Percentiles rank a stretch among this genome's conserved stretches.
Evolutionary conservation across 352 stramenopile genomes (phyloP).

Genomic region (Globisporangium parvum): DNA sequence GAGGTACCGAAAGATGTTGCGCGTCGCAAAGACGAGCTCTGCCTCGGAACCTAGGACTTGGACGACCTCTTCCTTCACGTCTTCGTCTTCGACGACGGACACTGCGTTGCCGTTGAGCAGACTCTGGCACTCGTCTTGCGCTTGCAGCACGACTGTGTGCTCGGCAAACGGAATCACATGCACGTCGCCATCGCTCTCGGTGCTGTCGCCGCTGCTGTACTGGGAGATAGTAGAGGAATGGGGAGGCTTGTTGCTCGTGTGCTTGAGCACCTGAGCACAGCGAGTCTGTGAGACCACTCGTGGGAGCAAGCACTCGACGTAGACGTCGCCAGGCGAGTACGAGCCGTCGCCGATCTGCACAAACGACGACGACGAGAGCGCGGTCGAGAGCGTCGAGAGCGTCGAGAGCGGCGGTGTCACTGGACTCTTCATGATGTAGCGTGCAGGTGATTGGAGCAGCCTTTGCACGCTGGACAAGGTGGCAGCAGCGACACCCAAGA

Average conservation of each 20-base stretch:
- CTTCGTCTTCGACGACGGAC: conserved; percentile 57
- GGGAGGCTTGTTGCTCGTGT: not conserved
- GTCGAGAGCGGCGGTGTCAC: conserved; percentile 8
- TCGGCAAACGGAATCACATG: conserved; percentile 40
- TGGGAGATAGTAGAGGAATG: not conserved
- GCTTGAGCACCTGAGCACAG: not conserved
- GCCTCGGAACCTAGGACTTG: conserved; percentile 60
- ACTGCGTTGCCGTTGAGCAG: conserved; percentile 69
- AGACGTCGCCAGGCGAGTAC: conserved; percentile 49
- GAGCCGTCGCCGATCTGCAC: conserved; percentile 48
- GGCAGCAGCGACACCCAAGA: no score
- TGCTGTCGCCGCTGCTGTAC: not conserved
- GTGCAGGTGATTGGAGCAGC: not conserved
- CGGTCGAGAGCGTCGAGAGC: conserved; percentile 17
- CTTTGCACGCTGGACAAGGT: no score
- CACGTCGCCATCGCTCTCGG: conserved; percentile 8
- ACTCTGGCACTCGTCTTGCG: conserved; percentile 51
- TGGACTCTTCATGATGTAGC: conserved; percentile 12
- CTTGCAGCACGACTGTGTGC: conserved; percentile 41
- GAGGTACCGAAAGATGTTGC: conserved; percentile 73
- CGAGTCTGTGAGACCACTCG: conserved; percentile 14
- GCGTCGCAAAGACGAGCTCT: conserved; percentile 58
- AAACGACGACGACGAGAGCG: conserved; percentile 25
- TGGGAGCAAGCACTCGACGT: conserved; percentile 53
- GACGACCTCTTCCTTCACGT: conserved; percentile 77